Evolutionary conservation across 2,329 filamentous ascomycete species (phyloP).

Genomic region (Penicillium sp.): DNA sequence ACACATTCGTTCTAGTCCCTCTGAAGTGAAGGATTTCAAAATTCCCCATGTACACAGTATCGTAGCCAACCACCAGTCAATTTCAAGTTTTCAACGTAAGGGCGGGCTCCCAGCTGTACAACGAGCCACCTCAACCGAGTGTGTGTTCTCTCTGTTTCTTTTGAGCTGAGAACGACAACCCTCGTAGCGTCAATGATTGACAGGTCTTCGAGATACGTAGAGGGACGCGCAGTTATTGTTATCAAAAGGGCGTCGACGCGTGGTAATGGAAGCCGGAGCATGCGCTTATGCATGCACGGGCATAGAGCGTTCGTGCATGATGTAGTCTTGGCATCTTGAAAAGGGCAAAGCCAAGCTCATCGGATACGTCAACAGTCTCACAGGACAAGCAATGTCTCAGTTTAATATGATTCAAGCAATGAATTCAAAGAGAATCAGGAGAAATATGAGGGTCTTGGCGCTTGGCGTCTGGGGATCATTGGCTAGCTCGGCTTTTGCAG

Average conservation of each 20-base stretch:
- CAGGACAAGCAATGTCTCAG: conserved; percentile 13
- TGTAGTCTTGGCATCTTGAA: not conserved
- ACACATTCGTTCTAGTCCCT: not conserved
- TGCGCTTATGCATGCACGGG: not conserved
- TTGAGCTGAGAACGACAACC: not conserved
- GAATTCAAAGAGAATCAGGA: conserved; percentile 3
- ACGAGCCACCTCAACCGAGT: not conserved
- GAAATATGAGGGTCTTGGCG: conserved; percentile 14
- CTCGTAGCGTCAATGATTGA: not conserved
- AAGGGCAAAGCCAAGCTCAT: conserved; percentile 4
- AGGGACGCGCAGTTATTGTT: not conserved
- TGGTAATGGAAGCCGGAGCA: conserved; percentile 1
- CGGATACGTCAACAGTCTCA: conserved; percentile 10
- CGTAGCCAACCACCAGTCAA: not conserved
- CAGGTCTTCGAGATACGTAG: not conserved
- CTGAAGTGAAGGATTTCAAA: no score
- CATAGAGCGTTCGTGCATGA: not conserved
- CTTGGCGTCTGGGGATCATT: conserved; percentile 19
- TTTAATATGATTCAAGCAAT: conserved; percentile 14
- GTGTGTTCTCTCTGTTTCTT: conserved; percentile 1
- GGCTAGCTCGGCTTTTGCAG: conserved; percentile 12
- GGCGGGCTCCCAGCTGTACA: not conserved
- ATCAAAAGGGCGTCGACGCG: not conserved
- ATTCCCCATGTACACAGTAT: not conserved
- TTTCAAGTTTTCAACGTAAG: conserved; percentile 3